A percentile compares a stretch with the other conserved stretches of the same genome.
Conservation (phyloP, 2,329 filamentous ascomycete species). For the Emmonsiellopsis sp. region DNA sequence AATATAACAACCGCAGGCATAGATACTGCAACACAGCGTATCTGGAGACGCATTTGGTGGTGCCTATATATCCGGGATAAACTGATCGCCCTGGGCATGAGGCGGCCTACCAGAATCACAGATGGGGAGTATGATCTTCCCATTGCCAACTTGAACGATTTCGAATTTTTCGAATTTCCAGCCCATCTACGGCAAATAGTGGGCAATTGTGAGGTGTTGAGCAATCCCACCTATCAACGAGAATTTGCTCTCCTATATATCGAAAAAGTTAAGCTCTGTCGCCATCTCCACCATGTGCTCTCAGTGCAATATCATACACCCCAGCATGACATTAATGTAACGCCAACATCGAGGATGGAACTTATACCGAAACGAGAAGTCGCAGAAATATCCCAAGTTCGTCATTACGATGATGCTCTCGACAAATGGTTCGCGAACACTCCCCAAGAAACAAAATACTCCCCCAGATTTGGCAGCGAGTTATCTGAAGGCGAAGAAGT, state of each 20-base stretch:
- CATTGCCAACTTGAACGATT: slow-evolving; percentile 79
- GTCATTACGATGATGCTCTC: slow-evolving; percentile 68
- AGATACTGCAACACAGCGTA: slow-evolving; percentile 60
- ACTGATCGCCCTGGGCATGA: slow-evolving; percentile 86
- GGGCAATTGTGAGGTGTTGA: slow-evolving; percentile 59
- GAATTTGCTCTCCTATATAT: slow-evolving; percentile 83
- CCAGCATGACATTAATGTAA: slow-evolving; percentile 63
- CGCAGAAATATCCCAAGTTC: slow-evolving; percentile 72
- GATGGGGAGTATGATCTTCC: slow-evolving; percentile 89
- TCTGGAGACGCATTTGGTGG: slow-evolving; percentile 98
- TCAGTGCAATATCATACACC: slow-evolving; percentile 87
- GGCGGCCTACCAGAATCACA: slow-evolving; percentile 84
- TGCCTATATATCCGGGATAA: slow-evolving; percentile 93
- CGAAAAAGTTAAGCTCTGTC: slow-evolving; percentile 78
- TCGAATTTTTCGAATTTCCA: slow-evolving; percentile 63
- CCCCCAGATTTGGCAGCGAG: slow-evolving; percentile 53
- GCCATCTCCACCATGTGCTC: slow-evolving; percentile 81
- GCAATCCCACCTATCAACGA: slow-evolving; percentile 63
- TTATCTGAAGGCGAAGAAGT: slow-evolving; percentile 36
- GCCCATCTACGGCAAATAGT: slow-evolving; percentile 61
- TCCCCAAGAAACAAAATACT: slow-evolving; percentile 62
- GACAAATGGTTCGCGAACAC: slow-evolving; percentile 67
- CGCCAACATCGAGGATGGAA: slow-evolving; percentile 75
- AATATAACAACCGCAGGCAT: slow-evolving; percentile 73
- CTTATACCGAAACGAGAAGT: slow-evolving; percentile 80